Evolutionary conservation across 2,329 filamentous ascomycete genomes (phyloP).

Genomic region (Ascochyta lentis): DNA sequence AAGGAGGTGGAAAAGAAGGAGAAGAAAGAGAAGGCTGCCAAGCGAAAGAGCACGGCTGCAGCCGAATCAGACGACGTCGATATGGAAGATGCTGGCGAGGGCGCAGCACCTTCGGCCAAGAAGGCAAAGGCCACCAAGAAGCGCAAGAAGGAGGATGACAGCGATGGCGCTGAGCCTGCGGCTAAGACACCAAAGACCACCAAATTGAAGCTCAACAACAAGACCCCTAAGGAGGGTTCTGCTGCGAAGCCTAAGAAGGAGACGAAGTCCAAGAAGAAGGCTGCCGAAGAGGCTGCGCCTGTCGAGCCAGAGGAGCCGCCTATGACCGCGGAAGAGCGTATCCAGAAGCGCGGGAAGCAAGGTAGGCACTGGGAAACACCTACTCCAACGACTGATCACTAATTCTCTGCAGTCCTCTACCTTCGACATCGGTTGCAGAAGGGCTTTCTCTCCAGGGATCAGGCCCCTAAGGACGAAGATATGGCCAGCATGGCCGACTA

Average conservation of each 20-base stretch:
- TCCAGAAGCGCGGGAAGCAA: conserved; percentile 65
- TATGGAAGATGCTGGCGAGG: conserved; percentile 51
- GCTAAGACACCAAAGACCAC: conserved; percentile 58
- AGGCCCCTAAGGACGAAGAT: conserved; percentile 83
- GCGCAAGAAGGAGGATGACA: conserved; percentile 75
- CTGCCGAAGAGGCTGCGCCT: conserved; percentile 63
- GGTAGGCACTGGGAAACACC: conserved; percentile 43
- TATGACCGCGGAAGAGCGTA: conserved; percentile 61
- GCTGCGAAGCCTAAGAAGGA: conserved; percentile 66
- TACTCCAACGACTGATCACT: neutral
- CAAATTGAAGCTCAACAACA: conserved; percentile 55
- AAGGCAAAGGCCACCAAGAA: conserved; percentile 61
- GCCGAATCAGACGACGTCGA: conserved; percentile 47
- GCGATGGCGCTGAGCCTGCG: conserved; percentile 68
- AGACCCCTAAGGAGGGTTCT: conserved; percentile 47
- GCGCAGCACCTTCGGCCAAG: conserved; percentile 47
- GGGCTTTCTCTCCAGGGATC: conserved; percentile 84
- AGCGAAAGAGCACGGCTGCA: conserved; percentile 49
- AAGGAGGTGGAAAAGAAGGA: conserved; percentile 67
- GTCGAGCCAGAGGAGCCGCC: conserved; percentile 59
- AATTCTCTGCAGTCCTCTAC: conserved; percentile 72
- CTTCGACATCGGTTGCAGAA: conserved; percentile 94
- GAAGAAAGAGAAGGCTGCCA: conserved; percentile 63
- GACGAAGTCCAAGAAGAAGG: conserved; percentile 61
- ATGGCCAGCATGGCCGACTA: conserved; percentile 81